Percentiles rank a stretch among this genome's conserved stretches.
These are phyloP conservation scores for Candida piceae DNA, from an alignment of 805 yeast species.

Conservation along the genomic window DNA sequence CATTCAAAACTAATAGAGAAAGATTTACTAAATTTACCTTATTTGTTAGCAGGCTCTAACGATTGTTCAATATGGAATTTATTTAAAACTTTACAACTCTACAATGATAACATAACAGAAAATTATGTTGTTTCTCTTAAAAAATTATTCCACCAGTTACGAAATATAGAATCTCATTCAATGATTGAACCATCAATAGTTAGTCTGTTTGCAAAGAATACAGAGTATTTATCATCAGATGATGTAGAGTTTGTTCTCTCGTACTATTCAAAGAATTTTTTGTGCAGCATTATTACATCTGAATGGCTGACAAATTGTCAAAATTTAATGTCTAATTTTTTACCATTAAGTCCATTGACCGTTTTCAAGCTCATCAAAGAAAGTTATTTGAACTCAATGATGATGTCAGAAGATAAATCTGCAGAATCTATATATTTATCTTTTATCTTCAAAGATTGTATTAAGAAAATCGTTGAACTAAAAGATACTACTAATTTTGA, in stretches of 20 bases:
- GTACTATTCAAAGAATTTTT: slow-evolving; percentile 41
- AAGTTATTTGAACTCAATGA: slow-evolving; percentile 11
- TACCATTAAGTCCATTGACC: slow-evolving; percentile 28
- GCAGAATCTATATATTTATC: slow-evolving; percentile 11
- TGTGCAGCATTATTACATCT: slow-evolving; percentile 49
- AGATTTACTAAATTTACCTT: slow-evolving; percentile 2
- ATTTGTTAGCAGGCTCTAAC: slow-evolving; percentile 5
- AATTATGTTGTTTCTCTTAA: not conserved
- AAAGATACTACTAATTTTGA: not conserved
- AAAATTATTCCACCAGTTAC: slow-evolving; percentile 16
- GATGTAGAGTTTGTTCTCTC: slow-evolving; percentile 36
- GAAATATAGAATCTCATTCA: slow-evolving; percentile 6
- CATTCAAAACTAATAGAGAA: not conserved
- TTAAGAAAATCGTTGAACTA: no score
- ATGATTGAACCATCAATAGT: slow-evolving; percentile 9
- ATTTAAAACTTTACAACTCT: slow-evolving; percentile 3
- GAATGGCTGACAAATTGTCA: slow-evolving; percentile 48
- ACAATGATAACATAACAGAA: not conserved
- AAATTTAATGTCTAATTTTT: slow-evolving; percentile 38
- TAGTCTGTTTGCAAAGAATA: slow-evolving; percentile 16
- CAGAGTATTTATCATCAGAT: slow-evolving; percentile 11
- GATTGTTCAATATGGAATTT: slow-evolving; percentile 11
- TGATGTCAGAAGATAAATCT: slow-evolving; percentile 13
- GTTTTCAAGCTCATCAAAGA: slow-evolving; percentile 17
- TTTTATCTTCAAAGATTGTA: slow-evolving; percentile 14